Base-by-base conservation (phyloP, 2,329 filamentous ascomycete species). In the Fusarium sp. region DNA sequence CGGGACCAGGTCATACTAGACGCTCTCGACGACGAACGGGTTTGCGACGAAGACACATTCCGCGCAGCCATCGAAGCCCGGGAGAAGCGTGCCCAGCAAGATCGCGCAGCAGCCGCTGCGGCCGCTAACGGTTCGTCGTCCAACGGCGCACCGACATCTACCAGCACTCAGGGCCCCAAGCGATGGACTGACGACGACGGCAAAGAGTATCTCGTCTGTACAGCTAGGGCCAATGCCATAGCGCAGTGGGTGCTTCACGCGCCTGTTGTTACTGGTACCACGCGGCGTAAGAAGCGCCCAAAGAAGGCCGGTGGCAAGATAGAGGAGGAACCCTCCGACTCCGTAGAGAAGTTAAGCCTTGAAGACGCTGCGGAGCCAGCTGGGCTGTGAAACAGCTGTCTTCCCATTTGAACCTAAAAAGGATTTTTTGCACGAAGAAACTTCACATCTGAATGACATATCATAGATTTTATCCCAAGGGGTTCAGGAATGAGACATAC, bases 161-260 rank as follows among this genome's bases (percentile, higher is more conserved):
- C 36, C 15, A 42, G 35, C 10, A 49, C 51, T 28, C 31, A 57
- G 25, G 58, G 61, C 2, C 68, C 69, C 10, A 88, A 87, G 68
- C 78, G 85, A 8, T 89, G 86, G 86, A 83, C 85, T 6, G 81
- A 86, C 53, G 88, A 90, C 48, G 85, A 89, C 58, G 85, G 83
- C 1, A 86, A 85, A 68, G 89, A 92, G 64, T 91, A 90, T 72
- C 85, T 86, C 3, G 87, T 91, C 62, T 81, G 84, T 15, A 91
- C 89, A 2, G 88, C 91, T 62, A 83, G 91, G 22, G 90, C 91
- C 1, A 82, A 86, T 43, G 84, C 85, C 15, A 86, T 94, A 55
- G 84, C 87, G 1, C 78, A 85, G 38, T 95, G 91, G 91, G 84
- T 94, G 22, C 77, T 77, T 44, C 82, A 88, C 55, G 86, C 85